Evolutionary conservation across 1,284 basidiomycete genomes (phyloP).

Genomic region (Pulchroboletus neoregius): DNA sequence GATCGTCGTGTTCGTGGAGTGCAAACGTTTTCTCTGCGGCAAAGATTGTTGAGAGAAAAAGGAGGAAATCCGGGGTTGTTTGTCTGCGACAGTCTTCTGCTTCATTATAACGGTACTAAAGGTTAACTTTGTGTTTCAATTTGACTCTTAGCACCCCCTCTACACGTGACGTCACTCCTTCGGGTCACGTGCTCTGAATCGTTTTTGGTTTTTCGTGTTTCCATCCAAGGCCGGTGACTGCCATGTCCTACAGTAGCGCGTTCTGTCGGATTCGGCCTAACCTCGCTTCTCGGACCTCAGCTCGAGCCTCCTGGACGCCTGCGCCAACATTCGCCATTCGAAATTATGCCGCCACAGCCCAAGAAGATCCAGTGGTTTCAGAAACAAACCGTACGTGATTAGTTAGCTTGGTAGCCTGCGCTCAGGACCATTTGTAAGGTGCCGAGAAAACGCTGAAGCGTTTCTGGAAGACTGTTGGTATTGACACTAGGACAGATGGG

Average conservation of each 20-base stretch:
- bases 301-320: not conserved
- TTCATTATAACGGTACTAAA: constrained; percentile 20
- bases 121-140: not conserved
- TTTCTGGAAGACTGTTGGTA: constrained; percentile 87
- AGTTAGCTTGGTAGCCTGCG: not conserved
- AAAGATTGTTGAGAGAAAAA: constrained; percentile 46
- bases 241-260: constrained; percentile 15
- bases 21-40: constrained; percentile 30
- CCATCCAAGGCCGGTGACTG: too few species aligned
- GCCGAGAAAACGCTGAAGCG: constrained; percentile 82
- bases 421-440: constrained; percentile 45
- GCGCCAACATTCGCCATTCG: constrained; percentile 1
- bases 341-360: constrained; percentile 16
- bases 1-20: constrained; percentile 38
- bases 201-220: constrained; percentile 4
- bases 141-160: not conserved
- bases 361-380: constrained; percentile 44
- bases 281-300: not conserved
- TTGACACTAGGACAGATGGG: constrained; percentile 58
- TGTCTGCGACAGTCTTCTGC: constrained; percentile 15
- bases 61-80: constrained; percentile 50
- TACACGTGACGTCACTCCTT: constrained; percentile 18
- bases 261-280: constrained; percentile 6
- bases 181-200: constrained; percentile 30
- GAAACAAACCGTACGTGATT: constrained; percentile 53